A percentile compares a stretch with the other conserved stretches of the same genome.
These are phyloP conservation scores for Xylariaceae sp. DNA, from an alignment of 2,329 filamentous ascomycete genomes.

Conservation along the genomic window DNA sequence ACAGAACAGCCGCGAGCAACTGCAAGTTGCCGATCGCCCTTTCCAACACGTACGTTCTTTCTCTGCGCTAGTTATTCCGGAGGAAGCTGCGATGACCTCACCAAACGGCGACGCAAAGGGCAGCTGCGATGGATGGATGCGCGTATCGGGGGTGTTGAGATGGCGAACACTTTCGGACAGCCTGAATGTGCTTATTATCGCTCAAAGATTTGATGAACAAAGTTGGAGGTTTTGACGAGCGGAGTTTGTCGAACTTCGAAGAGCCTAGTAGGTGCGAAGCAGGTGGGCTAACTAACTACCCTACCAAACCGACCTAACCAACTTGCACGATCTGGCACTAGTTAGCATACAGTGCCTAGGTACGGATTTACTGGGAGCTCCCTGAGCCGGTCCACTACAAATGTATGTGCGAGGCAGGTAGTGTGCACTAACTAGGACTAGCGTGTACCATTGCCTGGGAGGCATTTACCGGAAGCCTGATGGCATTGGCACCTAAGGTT, in stretches of 20 bases:
- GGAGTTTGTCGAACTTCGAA: constrained; percentile 7
- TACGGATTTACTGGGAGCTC: background rate
- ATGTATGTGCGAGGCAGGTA: background rate
- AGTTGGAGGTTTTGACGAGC: constrained; percentile 12
- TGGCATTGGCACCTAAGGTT: background rate
- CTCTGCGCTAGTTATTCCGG: background rate
- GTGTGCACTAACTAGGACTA: background rate
- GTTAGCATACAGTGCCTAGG: background rate
- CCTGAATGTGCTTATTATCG: background rate
- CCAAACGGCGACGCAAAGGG: constrained; percentile 2
- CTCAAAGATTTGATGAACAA: constrained; percentile 15
- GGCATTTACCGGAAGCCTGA: background rate
- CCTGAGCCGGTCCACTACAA: background rate
- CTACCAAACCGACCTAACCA: background rate
- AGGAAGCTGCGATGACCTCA: constrained; percentile 1
- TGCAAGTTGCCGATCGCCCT: constrained; percentile 24
- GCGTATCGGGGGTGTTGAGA: constrained; percentile 1
- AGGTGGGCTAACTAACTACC: background rate
- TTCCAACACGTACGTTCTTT: constrained; percentile 10
- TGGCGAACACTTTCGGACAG: constrained; percentile 2
- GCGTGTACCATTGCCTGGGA: background rate
- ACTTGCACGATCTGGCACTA: background rate
- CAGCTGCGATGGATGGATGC: constrained; percentile 4
- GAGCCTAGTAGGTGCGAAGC: constrained; percentile 6
- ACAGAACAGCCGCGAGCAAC: constrained; percentile 22